Evolutionary conservation across 2,329 filamentous ascomycete species (phyloP).

Genomic region (Fusarium nelsonii): DNA sequence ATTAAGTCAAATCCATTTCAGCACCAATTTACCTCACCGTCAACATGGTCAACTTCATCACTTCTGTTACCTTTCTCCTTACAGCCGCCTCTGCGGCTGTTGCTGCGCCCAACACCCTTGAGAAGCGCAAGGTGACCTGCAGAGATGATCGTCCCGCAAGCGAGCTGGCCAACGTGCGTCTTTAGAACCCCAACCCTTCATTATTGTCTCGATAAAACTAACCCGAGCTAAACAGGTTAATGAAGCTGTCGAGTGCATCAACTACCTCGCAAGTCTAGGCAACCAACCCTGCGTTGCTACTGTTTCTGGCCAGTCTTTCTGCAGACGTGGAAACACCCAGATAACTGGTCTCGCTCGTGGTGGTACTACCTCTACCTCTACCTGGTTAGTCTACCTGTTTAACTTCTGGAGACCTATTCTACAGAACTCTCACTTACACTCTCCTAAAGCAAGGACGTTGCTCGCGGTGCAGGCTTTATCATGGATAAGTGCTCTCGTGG

Average conservation of each 20-base stretch:
- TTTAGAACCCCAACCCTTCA: accelerated
- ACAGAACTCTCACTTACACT: no score
- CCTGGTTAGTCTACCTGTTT: not conserved
- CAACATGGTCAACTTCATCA: constrained; percentile 27
- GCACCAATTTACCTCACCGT: not conserved
- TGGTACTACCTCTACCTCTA: not conserved
- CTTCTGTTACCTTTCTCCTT: constrained; percentile 10
- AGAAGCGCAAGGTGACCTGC: constrained; percentile 9
- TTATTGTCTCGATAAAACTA: accelerated
- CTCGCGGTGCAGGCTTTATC: not conserved
- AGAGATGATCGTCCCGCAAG: not conserved
- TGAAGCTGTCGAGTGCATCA: constrained; percentile 24
- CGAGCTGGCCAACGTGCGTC: constrained; percentile 4
- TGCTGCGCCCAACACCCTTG: constrained; percentile 1
- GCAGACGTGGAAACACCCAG: constrained; percentile 28
- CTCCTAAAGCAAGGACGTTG: not conserved
- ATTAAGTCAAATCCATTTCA: not conserved
- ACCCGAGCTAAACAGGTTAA: constrained; percentile 1
- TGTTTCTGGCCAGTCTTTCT: constrained; percentile 13
- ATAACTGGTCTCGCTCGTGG: constrained; percentile 11
- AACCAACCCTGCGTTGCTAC: constrained; percentile 10
- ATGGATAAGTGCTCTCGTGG: constrained; percentile 1
- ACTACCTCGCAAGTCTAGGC: constrained; percentile 25
- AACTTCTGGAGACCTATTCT: no score
- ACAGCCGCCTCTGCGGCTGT: not conserved